Percentiles rank a stretch among this genome's conserved stretches.
Conservation (phyloP, 768 basidiomycete species). For the Boletus huronensis region DNA sequence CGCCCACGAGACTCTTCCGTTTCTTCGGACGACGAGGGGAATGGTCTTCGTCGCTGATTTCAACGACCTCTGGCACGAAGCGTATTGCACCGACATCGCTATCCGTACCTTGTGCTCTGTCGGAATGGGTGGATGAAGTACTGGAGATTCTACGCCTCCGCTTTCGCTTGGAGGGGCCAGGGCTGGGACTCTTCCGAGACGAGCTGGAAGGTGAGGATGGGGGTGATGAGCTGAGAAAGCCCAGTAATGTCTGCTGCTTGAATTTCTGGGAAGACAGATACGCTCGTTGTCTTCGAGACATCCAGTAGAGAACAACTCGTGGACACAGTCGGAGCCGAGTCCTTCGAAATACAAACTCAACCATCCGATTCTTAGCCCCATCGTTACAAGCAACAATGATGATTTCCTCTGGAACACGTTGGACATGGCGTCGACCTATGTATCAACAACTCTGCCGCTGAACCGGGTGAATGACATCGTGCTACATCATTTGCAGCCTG, state of each 20-base stretch:
- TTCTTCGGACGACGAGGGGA: conserved; percentile 26
- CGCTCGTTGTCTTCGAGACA: conserved; percentile 6
- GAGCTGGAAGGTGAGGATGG: conserved; percentile 15
- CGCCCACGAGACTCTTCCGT: conserved; percentile 10
- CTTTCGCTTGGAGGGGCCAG: conserved; percentile 13
- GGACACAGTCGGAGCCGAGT: no score
- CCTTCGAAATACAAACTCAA: no score
- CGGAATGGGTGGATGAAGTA: conserved; percentile 14
- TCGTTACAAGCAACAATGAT: not conserved
- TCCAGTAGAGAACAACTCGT: not conserved
- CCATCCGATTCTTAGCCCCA: no score
- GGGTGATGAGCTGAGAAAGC: conserved; percentile 32
- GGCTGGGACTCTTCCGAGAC: conserved; percentile 1
- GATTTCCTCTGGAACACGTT: not conserved
- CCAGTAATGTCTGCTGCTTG: conserved; percentile 45
- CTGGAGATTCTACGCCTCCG: conserved; percentile 10
- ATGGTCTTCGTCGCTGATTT: conserved; percentile 25
- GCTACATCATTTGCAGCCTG: not conserved
- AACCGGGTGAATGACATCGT: not conserved
- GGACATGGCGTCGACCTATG: not conserved
- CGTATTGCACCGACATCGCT: conserved; percentile 50
- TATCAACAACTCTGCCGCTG: not conserved
- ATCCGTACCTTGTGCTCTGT: conserved; percentile 30
- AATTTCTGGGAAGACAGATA: conserved; percentile 25
- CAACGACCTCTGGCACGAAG: conserved; percentile 39